phyloP scores from a whole-genome alignment of 441 rosid genomes.

The Raphanus hybrid region DNA sequence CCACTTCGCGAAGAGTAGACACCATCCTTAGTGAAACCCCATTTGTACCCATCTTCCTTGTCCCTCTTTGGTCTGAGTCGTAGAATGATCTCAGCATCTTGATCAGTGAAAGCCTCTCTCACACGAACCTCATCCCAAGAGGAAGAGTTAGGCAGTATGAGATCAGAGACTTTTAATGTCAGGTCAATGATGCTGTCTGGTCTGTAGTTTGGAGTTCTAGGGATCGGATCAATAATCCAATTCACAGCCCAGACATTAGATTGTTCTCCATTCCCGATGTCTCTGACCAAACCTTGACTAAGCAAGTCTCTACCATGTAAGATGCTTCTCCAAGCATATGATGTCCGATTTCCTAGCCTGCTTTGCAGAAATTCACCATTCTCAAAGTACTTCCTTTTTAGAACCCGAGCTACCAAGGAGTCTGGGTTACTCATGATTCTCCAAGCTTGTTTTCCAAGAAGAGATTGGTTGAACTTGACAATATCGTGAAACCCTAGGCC shows the following conservation, averaged over 20 bases:
- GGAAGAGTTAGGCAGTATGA: background rate
- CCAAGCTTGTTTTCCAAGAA: background rate
- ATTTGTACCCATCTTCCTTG: background rate
- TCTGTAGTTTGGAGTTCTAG: too few relatives aligned
- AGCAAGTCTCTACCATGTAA: background rate
- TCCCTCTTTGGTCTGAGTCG: background rate
- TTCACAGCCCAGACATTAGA: background rate
- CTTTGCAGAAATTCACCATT: background rate
- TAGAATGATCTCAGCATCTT: background rate
- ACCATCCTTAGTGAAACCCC: background rate
- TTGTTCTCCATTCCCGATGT: background rate
- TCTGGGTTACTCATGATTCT: background rate
- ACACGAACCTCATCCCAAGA: background rate
- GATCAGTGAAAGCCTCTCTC: background rate
- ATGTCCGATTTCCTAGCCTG: background rate
- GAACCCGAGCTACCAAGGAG: background rate
- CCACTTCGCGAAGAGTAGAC: background rate
- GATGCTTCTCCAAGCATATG: background rate
- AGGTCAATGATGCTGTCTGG: background rate
- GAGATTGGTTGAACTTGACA: background rate
- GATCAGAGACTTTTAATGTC: background rate
- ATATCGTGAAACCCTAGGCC: background rate
- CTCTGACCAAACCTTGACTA: background rate
- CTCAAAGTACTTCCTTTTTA: background rate
- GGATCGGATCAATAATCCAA: too few relatives aligned